Percentiles rank a stretch among this genome's conserved stretches.
These are phyloP conservation scores for Wickerhamomyces rabaulensis DNA, from an alignment of 805 yeast genomes.

Conservation along the genomic window DNA sequence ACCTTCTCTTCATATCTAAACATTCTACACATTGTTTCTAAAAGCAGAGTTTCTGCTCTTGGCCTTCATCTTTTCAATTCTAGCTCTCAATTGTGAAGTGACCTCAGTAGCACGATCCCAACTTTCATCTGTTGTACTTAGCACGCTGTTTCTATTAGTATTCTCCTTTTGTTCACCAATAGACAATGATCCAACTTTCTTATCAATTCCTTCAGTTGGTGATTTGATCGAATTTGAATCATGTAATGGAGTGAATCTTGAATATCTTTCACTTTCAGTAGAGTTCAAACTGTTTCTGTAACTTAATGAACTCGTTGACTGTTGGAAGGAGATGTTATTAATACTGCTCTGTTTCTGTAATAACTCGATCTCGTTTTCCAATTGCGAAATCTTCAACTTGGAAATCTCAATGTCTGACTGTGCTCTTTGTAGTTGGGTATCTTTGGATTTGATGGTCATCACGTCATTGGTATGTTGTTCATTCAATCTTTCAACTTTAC, in stretches of 20 bases:
- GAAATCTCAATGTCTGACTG: slow-evolving; percentile 58
- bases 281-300: not conserved
- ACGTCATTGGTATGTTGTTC: slow-evolving; percentile 47
- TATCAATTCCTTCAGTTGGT: slow-evolving; percentile 18
- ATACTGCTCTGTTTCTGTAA: slow-evolving; percentile 26
- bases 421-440: slow-evolving; percentile 58
- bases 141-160: slow-evolving; percentile 8
- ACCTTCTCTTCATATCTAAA: not conserved
- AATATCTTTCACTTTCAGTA: not conserved
- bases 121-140: slow-evolving; percentile 52
- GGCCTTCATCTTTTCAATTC: slow-evolving; percentile 87
- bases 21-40: slow-evolving; percentile 1
- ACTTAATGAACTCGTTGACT: slow-evolving; percentile 4
- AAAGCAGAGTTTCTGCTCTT: slow-evolving; percentile 29
- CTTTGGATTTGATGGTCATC: slow-evolving; percentile 57
- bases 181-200: slow-evolving; percentile 22
- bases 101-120: slow-evolving; percentile 92
- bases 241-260: slow-evolving; percentile 3
- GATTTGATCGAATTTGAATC: slow-evolving; percentile 5
- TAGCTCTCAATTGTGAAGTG: slow-evolving; percentile 75
- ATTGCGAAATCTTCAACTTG: slow-evolving; percentile 43
- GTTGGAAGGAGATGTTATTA: not conserved
- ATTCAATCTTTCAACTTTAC: slow-evolving; percentile 35
- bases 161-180: slow-evolving; percentile 25
- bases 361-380: slow-evolving; percentile 43